Base-by-base conservation (phyloP, 495 filamentous ascomycete species). In the Xylaria acuta region DNA sequence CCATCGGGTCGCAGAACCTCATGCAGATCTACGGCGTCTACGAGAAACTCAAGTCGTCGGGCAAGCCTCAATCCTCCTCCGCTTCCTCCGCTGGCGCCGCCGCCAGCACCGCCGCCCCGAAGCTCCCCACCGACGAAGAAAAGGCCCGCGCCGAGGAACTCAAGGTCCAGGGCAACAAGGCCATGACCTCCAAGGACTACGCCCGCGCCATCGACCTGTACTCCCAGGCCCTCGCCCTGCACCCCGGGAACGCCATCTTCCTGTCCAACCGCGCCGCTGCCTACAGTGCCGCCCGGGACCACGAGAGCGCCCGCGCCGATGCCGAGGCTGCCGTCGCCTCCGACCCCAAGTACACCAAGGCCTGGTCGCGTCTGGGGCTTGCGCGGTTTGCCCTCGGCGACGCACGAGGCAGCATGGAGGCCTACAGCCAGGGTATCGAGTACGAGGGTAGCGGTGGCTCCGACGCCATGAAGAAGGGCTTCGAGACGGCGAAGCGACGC, bases 201-300 rank as follows among this genome's bases (percentile, higher is more conserved):
- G 71, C 83, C 7, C 75, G 82, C 40, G 96, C 96, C 67, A 93
- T 99, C 81, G 89, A 92, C 71, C 80, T 90, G 68, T 99, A 99
- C 86, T 93, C 92, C 30, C 84, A 94, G 78, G 96, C 96, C 22
- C 86, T 99, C 41, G 86, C 87, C 49, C 83, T 98, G 45, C 81
- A 92, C 75, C 94, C 97, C 8, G 83, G 88, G 58, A 98, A 99
- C 85, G 92, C 96, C 40, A 95, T 99, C 82, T 99, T 95, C 86
- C 92, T 99, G 36, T 97, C 93, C 73, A 99, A 99, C 88, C 94
- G 96, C 62, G 97, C 96, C 6, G 96, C 96, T 22, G 96, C 96
- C 0, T 92, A 95, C 84, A 92, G 88, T 45, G 94, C 92, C 1
- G 88, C 89, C 32, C 84, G 88, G n/a, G 88, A 97, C 79, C 94